Evolutionary conservation across 2,329 filamentous ascomycete genomes (phyloP).

Genomic region (Penicillium sp.): DNA sequence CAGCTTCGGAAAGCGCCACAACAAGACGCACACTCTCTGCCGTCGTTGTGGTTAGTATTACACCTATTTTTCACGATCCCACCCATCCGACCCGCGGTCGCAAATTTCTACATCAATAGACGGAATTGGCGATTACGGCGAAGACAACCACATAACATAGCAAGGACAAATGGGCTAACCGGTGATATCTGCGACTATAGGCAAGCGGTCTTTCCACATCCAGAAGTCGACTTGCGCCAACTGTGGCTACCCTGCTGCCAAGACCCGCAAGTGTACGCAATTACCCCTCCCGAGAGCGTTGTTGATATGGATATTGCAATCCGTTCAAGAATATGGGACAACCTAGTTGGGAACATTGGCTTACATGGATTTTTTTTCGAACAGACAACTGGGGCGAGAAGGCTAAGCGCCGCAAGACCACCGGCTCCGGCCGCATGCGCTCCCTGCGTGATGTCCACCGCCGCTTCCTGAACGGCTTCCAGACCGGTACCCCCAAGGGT

Average conservation of each 20-base stretch:
- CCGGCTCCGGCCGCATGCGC: constrained; percentile 92
- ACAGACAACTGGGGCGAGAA: constrained; percentile 99
- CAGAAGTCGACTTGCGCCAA: constrained; percentile 97
- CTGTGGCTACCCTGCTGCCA: constrained; percentile 96
- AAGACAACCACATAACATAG: constrained; percentile 9
- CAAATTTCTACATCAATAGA: constrained; percentile 17
- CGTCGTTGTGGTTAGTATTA: constrained; percentile 86
- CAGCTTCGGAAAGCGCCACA: constrained; percentile 79
- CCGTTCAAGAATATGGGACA: constrained; percentile 4
- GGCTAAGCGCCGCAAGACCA: constrained; percentile 99
- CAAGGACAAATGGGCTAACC: constrained; percentile 28
- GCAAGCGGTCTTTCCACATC: constrained; percentile 96
- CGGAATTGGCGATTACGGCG: constrained; percentile 10
- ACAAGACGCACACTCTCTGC: constrained; percentile 98
- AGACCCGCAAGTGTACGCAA: constrained; percentile 93
- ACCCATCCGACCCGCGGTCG: constrained; percentile 17
- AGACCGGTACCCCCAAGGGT: constrained; percentile 79
- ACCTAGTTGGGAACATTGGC: constrained; percentile 20
- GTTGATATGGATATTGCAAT: constrained; percentile 6
- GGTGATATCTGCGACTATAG: constrained; percentile 46
- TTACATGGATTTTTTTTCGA: constrained; percentile 27
- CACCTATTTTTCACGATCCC: constrained; percentile 17
- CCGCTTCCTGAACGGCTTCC: constrained; percentile 98
- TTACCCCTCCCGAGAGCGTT: constrained; percentile 16
- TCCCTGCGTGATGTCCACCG: constrained; percentile 90